Percentiles rank a stretch among this genome's conserved stretches.
These are phyloP conservation scores for Schizonepeta tenuifolia DNA, from an alignment of 257 asterid genomes.

Conservation along the genomic window DNA sequence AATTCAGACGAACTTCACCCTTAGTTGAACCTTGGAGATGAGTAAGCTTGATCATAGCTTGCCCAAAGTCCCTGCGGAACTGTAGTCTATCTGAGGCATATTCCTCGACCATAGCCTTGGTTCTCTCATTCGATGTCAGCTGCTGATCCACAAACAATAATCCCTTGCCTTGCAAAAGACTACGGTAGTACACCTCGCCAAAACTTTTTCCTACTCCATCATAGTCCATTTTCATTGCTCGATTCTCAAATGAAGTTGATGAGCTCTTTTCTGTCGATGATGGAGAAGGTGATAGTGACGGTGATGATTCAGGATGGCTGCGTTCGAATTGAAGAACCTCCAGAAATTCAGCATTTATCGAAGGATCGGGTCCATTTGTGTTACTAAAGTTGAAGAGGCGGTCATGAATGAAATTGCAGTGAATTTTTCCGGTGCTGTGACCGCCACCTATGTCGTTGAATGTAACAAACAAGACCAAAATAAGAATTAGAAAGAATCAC, in stretches of 20 bases:
- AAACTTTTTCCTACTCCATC: slow-evolving; percentile 69
- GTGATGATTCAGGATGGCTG: slow-evolving; percentile 37
- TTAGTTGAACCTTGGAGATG: slow-evolving; percentile 45
- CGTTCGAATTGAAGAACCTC: slow-evolving; percentile 55
- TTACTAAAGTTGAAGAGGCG: slow-evolving; percentile 60
- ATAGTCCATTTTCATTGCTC: slow-evolving; percentile 67
- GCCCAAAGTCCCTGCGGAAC: slow-evolving; percentile 64
- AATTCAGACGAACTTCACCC: slow-evolving; percentile 67
- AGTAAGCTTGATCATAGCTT: slow-evolving; percentile 75
- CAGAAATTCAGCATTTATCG: slow-evolving; percentile 62
- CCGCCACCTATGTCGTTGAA: slow-evolving; percentile 27
- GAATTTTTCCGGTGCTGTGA: slow-evolving; percentile 80
- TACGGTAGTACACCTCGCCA: slow-evolving; percentile 66
- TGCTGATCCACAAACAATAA: slow-evolving; percentile 73
- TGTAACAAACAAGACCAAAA: slow-evolving; percentile 16
- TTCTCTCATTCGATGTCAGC: slow-evolving; percentile 56
- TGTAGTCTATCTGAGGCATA: slow-evolving; percentile 61
- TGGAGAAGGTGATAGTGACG: slow-evolving; percentile 44
- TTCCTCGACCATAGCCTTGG: slow-evolving; percentile 60
- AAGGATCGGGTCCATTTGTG: slow-evolving; percentile 54
- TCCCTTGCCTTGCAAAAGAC: slow-evolving; percentile 68
- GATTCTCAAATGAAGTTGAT: slow-evolving; percentile 23
- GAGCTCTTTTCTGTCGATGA: slow-evolving; percentile 27
- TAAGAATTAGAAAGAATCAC: not conserved
- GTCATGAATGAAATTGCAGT: slow-evolving; percentile 58